Evolutionary conservation across 2,329 filamentous ascomycete genomes (phyloP), one percentile per base, ranked within the genome.

Genomic region (Emergomyces africanus): DNA sequence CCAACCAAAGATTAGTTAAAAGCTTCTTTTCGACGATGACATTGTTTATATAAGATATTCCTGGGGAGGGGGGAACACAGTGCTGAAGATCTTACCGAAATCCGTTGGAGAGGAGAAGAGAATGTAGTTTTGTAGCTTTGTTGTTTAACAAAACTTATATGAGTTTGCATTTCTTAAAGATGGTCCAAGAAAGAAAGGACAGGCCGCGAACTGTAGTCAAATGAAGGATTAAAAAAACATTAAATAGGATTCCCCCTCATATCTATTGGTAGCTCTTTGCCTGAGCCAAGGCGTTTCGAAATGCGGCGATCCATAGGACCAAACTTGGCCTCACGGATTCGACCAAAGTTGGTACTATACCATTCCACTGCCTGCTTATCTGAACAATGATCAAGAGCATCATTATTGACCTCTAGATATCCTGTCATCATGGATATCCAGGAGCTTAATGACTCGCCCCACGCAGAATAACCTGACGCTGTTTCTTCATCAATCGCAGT

Each of bases 311-410:
- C 65, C 0, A 58, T 20, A 20, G 61, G 62, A 18, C 66, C 65
- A 46, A 60, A 63, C 33, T 65, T 64, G 33, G 59, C 62, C 59
- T 68, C 65, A n/a, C 42, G 61, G 23, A 64, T 65, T 58, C 66
- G 62, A 60, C 65, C 65, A 64, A 69, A 69, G 25, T 68, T 64
- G 49, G n/a, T 41, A 59, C 68, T 68, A 61, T 65, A 68, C 66
- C 66, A 69, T 54, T 62, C 61, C 58, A 66, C 64, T 61, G 63
- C 66, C 55, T 61, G 41, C 46, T 65, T 25, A 66, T 69, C 65
- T 14, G 18, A 41, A 63, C 67, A 68, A 56, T 62, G 18, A 65
- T 69, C 66, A 18, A 68, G 64, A 44, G 64, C 57, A 58, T 66
- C 63, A 54, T 68, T 68, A 39, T 68, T 48, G 41, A 68, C 63